A percentile compares a stretch with the other conserved stretches of the same genome.
These are phyloP conservation scores for Salvia splendens DNA, from an alignment of 257 asterid genomes.

Conservation along the genomic window DNA sequence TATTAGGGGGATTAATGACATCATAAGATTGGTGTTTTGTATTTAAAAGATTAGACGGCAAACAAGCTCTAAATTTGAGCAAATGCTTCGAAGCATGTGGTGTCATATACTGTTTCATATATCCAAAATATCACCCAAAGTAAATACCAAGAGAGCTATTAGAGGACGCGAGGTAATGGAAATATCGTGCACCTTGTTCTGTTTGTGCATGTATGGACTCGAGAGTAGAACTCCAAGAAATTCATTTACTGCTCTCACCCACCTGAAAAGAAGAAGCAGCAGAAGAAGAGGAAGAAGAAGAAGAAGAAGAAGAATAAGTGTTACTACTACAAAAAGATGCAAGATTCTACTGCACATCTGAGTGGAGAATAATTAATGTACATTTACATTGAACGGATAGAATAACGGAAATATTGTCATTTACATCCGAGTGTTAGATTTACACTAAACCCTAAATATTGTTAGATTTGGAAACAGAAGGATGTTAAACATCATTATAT, in stretches of 20 bases:
- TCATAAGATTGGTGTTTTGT: no score
- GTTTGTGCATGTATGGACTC: conserved; percentile 61
- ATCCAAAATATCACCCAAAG: background rate
- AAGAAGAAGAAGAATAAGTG: background rate
- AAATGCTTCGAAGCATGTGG: background rate
- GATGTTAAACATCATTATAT: background rate
- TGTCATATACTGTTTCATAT: background rate
- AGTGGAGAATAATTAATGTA: background rate
- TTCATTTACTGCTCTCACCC: conserved; percentile 74
- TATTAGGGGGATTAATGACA: background rate
- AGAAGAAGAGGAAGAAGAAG: no score
- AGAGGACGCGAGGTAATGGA: background rate
- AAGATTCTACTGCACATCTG: no score
- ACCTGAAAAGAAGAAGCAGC: conserved; percentile 43
- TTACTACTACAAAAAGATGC: no score
- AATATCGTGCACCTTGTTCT: conserved; percentile 47
- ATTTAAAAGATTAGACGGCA: background rate
- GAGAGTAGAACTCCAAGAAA: conserved; percentile 52
- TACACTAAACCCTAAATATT: no score
- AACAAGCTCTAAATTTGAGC: background rate
- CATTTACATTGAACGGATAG: background rate
- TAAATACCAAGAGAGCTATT: background rate
- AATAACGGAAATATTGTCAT: background rate
- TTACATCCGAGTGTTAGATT: background rate
- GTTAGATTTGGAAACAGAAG: background rate